Evolutionary conservation across 78 protist genomes (phyloP), one percentile per base, ranked within the genome.

Genomic region (Cavenderia fasciculata): DNA sequence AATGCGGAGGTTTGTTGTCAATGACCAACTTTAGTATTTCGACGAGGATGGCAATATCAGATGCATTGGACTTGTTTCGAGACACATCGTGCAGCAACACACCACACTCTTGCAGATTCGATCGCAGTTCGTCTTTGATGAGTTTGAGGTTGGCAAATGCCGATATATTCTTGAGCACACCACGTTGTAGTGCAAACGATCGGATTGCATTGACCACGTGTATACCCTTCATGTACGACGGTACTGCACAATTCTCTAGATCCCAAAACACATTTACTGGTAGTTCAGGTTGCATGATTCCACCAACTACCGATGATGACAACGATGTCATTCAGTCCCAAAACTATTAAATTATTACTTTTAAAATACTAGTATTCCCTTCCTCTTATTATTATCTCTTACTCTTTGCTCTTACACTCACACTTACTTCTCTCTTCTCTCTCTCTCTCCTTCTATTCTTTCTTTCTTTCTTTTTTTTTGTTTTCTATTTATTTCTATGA

Each of bases 231-330:
- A 82, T 66, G 46, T 82, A 57, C 34, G 78, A 68, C 34, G 89
- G 89, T 27, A 82, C 89, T 40, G 89, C 75, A 44, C 89, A 82
- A 31, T 82, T 82, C 44, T 82, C 89, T 43, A 82, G 43, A 68
- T 82, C 89, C 87, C 89, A 82, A 68, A 82, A 82, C 29, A 82
- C 89, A 82, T 82, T 82, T 21, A 82, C 89, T 19, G 89, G 74
- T 68, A 82, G n/a, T 51, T 82, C 89, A 27, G 87, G 87, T 68
- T 82, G 89, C 89, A 82, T 82, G n/a, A n/a, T n/a, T n/a, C n/a
- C n/a, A n/a, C n/a, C n/a, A n/a, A n/a, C n/a, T n/a, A n/a, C n/a
- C n/a, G n/a, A n/a, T n/a, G n/a, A n/a, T n/a, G n/a, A n/a, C n/a
- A n/a, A n/a, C n/a, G n/a, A n/a, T n/a, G n/a, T n/a, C n/a, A n/a